Conservation (phyloP, 768 basidiomycete species). For the Leucocoprinus leucothites region DNA sequence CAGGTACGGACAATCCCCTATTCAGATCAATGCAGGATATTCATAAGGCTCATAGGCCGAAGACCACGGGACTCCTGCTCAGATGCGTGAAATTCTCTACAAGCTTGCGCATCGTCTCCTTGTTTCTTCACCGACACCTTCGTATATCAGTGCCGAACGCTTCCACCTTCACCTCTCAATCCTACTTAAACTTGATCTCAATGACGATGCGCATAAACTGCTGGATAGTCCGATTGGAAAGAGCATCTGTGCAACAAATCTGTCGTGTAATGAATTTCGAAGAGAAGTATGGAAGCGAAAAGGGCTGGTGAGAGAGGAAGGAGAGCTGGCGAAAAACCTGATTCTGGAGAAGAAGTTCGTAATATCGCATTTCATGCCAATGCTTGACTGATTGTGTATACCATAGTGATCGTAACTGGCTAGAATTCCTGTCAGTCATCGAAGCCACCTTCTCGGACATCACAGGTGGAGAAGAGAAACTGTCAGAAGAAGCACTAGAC, state of each 20-base stretch:
- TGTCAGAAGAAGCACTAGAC: conserved; percentile 32
- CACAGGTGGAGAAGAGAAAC: conserved; percentile 16
- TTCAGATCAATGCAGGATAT: not conserved
- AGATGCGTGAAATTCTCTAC: conserved; percentile 66
- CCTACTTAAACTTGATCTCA: conserved; percentile 62
- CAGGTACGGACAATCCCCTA: conserved; percentile 45
- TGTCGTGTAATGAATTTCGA: conserved; percentile 73
- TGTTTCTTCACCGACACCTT: conserved; percentile 57
- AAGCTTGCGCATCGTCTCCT: conserved; percentile 78
- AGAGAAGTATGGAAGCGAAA: conserved; percentile 64
- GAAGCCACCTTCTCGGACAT: conserved; percentile 55
- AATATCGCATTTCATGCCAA: not conserved
- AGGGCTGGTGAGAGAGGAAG: conserved; percentile 59
- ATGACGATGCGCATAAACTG: conserved; percentile 68
- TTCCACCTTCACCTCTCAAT: conserved; percentile 75
- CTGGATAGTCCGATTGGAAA: conserved; percentile 68
- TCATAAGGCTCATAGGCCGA: conserved; percentile 48
- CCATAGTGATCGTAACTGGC: conserved; percentile 78
- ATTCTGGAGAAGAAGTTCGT: conserved; percentile 60
- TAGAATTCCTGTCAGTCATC: conserved; percentile 74
- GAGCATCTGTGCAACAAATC: conserved; percentile 63
- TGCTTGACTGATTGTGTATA: conserved; percentile 11
- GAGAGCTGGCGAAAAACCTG: conserved; percentile 52
- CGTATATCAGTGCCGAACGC: conserved; percentile 66
- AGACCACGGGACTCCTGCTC: conserved; percentile 56